Base-by-base conservation (phyloP, 768 basidiomycete genomes). In the Porpolomopsis calyptriformis region DNA sequence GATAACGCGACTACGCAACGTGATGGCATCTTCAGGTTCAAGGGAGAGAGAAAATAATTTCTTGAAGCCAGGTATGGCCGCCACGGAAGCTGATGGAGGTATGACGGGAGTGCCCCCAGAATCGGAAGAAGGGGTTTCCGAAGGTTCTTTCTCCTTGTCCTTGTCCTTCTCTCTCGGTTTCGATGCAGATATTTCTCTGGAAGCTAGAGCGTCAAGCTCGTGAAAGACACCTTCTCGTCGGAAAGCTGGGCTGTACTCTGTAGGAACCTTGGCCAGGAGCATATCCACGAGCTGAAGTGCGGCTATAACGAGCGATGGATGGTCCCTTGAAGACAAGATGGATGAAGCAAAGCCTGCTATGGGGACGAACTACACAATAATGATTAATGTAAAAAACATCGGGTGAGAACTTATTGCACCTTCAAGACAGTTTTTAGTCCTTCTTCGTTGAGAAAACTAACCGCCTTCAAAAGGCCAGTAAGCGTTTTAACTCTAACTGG, bases 141-240 rank as follows among this genome's bases (percentile, higher is more conserved):
- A 59, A 3, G 50, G 22, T 41, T 59, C 59, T 42, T 59, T 55
- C 20, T 70, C 68, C 53, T 70, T 72, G 1, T 73, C 74, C 50
- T 80, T 83, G 3, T 63, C 55, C 52, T 71, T 73, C n/a, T 64
- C 60, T 51, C 62, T 65, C 4, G 69, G 46, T 55, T 74, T 78
- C 11, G 69, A 55, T 0, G 78, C 69, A 4, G 73, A 67, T 27
- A 94, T 67, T 6, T 73, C 58, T 41, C 82, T 76, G 10, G 72
- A 72, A 5, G 90, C 83, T 23, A 93, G 66, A 7, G 68, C 61
- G 53, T 92, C 91, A 29, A 99, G 80, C 60, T 98, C 96, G 62
- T 97, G 87, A 62, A 96, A 82, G 23, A 98, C 96, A 7, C 96
- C 96, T 65, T 99, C 94, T 23, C 93, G 75, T 18, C 88, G 80